A percentile compares a stretch with the other conserved stretches of the same genome.
phyloP scores from a whole-genome alignment of 2,329 filamentous ascomycete species.

The Graphilbum ipis-grandicollis region DNA sequence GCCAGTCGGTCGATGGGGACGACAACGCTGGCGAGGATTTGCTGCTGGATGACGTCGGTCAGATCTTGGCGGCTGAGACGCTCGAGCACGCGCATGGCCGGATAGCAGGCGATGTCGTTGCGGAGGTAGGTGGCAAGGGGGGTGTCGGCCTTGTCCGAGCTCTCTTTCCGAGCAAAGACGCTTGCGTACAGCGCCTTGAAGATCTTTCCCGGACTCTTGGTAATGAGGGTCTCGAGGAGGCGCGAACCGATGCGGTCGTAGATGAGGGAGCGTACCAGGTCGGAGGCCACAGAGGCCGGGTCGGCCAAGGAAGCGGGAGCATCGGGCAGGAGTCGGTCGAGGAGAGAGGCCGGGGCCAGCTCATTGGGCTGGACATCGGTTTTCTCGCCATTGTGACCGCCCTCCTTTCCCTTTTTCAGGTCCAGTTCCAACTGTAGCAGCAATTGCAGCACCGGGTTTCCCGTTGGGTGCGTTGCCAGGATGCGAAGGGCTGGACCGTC shows the following conservation, averaged over 20 bases:
- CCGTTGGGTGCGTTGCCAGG: conserved; percentile 74
- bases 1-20: conserved; percentile 57
- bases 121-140: conserved; percentile 59
- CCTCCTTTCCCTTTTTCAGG: conserved; percentile 43
- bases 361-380: not conserved
- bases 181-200: conserved; percentile 79
- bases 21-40: conserved; percentile 61
- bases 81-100: conserved; percentile 67
- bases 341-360: conserved; percentile 27
- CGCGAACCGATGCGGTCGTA: conserved; percentile 86
- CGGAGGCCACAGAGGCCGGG: conserved; percentile 51
- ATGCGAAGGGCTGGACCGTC: conserved; percentile 68
- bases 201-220: conserved; percentile 64
- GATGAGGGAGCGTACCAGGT: conserved; percentile 70
- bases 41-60: conserved; percentile 47
- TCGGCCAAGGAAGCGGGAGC: conserved; percentile 53
- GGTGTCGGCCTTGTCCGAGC: not conserved
- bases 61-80: conserved; percentile 78
- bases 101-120: conserved; percentile 82
- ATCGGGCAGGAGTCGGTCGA: conserved; percentile 64
- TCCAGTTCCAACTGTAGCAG: conserved; percentile 75
- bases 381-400: conserved; percentile 10
- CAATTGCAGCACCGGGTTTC: conserved; percentile 84
- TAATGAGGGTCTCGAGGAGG: conserved; percentile 72
- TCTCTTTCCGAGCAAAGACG: no score